These are phyloP conservation scores for Fusarium nurragi DNA, from an alignment of 2,329 filamentous ascomycete species.

Conservation along the genomic window DNA sequence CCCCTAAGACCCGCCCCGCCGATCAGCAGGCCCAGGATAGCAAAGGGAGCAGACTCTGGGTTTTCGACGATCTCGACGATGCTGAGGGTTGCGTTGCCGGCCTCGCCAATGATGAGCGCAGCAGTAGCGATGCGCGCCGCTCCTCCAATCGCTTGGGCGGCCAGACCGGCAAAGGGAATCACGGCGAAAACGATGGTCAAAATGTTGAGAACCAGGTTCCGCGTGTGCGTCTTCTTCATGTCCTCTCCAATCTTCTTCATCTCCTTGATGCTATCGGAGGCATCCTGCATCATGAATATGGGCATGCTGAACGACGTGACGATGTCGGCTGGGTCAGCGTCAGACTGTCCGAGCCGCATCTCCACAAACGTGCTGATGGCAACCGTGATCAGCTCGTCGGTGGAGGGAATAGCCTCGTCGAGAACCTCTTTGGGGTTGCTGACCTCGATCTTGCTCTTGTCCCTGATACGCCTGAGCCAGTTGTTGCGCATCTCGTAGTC, in stretches of 20 bases:
- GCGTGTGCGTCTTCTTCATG: slow-evolving; percentile 34
- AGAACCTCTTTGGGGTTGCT: slow-evolving; percentile 10
- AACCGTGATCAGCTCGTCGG: background rate
- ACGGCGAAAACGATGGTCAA: slow-evolving; percentile 43
- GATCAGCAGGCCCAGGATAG: slow-evolving; percentile 37
- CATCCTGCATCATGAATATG: slow-evolving; percentile 37
- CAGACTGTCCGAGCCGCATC: background rate
- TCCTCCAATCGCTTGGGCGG: background rate
- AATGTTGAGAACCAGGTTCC: slow-evolving; percentile 43
- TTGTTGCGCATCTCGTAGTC: background rate
- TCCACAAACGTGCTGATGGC: background rate
- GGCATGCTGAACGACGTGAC: slow-evolving; percentile 8
- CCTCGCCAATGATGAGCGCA: slow-evolving; percentile 31
- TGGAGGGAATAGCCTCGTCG: slow-evolving; percentile 7
- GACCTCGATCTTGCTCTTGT: slow-evolving; percentile 18
- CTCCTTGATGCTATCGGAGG: slow-evolving; percentile 36
- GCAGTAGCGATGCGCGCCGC: background rate
- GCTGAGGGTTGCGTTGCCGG: slow-evolving; percentile 35
- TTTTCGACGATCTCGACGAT: slow-evolving; percentile 40
- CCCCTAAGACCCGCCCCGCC: background rate
- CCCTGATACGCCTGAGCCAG: background rate
- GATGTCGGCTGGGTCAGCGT: background rate
- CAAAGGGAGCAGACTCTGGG: slow-evolving; percentile 42
- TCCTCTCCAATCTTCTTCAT: slow-evolving; percentile 42
- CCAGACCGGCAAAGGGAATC: background rate